A percentile compares a stretch with the other conserved stretches of the same genome.
These are phyloP conservation scores for Lyophyllum shimeji DNA, from an alignment of 768 basidiomycete genomes.

Conservation along the genomic window DNA sequence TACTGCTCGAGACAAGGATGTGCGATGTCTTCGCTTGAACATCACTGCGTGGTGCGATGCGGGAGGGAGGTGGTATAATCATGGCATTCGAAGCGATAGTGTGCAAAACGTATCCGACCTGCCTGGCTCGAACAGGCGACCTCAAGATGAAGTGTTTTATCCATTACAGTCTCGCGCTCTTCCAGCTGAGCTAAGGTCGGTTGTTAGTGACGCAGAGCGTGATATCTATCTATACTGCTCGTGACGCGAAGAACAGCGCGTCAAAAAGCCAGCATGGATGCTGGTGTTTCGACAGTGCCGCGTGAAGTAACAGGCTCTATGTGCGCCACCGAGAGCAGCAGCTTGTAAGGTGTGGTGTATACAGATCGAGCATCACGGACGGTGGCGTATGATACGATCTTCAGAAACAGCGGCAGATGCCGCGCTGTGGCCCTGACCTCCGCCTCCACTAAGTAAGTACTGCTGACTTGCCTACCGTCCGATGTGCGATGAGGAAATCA, in stretches of 20 bases:
- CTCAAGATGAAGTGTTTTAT: slow-evolving; percentile 6
- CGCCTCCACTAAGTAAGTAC: too few species aligned
- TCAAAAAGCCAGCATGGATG: too few species aligned
- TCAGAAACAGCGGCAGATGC: not conserved
- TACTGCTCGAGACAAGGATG: too few species aligned
- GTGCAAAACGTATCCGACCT: slow-evolving; percentile 9
- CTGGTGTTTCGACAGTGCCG: too few species aligned
- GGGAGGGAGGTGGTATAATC: too few species aligned
- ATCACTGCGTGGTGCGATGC: too few species aligned
- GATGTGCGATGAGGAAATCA: slow-evolving; percentile 20
- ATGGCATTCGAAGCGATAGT: too few species aligned
- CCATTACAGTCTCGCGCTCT: slow-evolving; percentile 47
- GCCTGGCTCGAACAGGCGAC: slow-evolving; percentile 18
- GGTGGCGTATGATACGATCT: not conserved
- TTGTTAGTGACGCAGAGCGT: not conserved
- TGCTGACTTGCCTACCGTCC: not conserved
- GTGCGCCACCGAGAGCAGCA: not conserved
- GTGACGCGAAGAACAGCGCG: too few species aligned
- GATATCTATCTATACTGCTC: not conserved
- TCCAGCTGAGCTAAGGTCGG: slow-evolving; percentile 49
- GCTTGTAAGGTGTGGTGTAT: not conserved
- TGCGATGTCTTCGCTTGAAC: too few species aligned
- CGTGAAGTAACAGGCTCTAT: too few species aligned
- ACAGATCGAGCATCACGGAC: not conserved
- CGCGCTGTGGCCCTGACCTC: not conserved